These are phyloP conservation scores for Monascus ruber DNA, from an alignment of 2,329 filamentous ascomycete genomes.

Conservation along the genomic window DNA sequence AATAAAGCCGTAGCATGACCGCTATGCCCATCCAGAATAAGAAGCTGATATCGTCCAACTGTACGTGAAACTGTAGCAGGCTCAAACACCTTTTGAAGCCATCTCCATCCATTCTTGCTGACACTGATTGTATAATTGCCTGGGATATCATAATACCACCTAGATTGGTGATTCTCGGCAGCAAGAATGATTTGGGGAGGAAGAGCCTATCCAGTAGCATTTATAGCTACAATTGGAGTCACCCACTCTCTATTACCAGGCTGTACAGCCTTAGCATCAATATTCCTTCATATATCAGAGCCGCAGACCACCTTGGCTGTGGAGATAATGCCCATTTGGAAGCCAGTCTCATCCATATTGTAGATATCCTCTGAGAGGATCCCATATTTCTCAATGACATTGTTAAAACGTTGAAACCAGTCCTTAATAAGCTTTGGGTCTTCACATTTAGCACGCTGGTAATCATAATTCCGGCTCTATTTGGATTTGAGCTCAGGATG, in stretches of 20 bases:
- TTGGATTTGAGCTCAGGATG: not conserved
- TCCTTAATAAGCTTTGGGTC: constrained; percentile 1
- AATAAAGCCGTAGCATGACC: constrained; percentile 4
- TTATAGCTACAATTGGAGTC: not conserved
- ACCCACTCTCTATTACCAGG: constrained; percentile 2
- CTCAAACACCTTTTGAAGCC: constrained; percentile 1
- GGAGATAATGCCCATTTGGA: no score
- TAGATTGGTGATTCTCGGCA: not conserved
- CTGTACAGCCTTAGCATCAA: not conserved
- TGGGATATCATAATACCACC: not conserved
- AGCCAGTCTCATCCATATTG: constrained; percentile 5
- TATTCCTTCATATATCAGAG: not conserved
- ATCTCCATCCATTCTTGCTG: constrained; percentile 1
- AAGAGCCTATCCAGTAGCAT: not conserved
- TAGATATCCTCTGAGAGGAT: constrained; percentile 7
- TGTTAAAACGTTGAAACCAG: constrained; percentile 2
- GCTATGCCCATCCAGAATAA: constrained; percentile 6
- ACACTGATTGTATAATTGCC: not conserved
- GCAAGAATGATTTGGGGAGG: not conserved
- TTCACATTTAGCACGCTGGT: constrained; percentile 4
- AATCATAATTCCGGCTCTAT: constrained; percentile 3
- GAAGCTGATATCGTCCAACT: constrained; percentile 1
- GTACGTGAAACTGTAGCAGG: not conserved
- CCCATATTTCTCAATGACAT: constrained; percentile 4
- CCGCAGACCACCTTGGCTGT: not conserved